phyloP scores from a whole-genome alignment of 208 protist genomes.

The Acanthamoeba pearcei region DNA sequence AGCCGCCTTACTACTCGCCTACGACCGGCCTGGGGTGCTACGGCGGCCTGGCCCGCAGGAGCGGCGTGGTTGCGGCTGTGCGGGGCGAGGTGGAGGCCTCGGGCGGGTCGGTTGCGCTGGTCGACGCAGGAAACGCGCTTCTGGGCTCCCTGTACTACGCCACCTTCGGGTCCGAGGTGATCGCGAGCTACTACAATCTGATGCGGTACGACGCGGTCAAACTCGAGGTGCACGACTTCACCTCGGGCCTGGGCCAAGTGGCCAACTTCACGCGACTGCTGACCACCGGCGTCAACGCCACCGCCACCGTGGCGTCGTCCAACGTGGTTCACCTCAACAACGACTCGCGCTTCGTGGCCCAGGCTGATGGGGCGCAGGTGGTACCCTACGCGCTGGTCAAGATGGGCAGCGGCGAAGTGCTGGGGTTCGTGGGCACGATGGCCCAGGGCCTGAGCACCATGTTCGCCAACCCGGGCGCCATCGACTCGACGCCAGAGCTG shows the following conservation, averaged over 20 bases:
- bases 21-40: background rate
- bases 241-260: background rate
- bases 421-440: slow-evolving; percentile 13
- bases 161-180: slow-evolving; percentile 11
- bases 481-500: background rate
- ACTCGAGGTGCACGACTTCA: slow-evolving; percentile 48
- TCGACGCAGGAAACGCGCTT: slow-evolving; percentile 13
- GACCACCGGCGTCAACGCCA: background rate
- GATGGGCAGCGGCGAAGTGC: background rate
- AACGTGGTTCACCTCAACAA: slow-evolving; percentile 47
- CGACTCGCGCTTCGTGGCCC: background rate
- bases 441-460: background rate
- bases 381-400: background rate
- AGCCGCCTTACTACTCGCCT: background rate
- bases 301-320: slow-evolving; percentile 1
- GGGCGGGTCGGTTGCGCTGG: background rate
- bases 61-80: background rate
- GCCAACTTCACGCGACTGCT: background rate
- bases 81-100: background rate
- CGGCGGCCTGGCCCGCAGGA: background rate
- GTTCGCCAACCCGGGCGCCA: background rate
- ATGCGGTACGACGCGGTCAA: slow-evolving; percentile 61
- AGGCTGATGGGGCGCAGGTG: background rate
- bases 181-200: slow-evolving; percentile 11
- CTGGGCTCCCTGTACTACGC: background rate